These are phyloP conservation scores for Lagenaria siceraria DNA, from an alignment of 306 rosid species.

Conservation along the genomic window DNA sequence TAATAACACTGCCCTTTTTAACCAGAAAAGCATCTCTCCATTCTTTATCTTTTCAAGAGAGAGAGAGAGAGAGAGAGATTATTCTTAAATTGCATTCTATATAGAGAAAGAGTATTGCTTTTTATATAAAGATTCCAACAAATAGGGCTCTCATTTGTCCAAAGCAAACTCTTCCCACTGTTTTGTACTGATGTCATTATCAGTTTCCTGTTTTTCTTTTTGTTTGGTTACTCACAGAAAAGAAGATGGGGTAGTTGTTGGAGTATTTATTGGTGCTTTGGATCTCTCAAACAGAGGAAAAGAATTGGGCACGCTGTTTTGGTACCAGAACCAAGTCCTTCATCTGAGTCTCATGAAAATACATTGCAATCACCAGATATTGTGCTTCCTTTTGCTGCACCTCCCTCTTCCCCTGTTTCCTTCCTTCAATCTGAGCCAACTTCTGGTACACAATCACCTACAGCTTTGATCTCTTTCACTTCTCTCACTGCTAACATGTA, in stretches of 20 bases:
- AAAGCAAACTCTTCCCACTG: not conserved
- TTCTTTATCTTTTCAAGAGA: not conserved
- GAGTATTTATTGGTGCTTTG: constrained; percentile 66
- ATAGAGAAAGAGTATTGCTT: not conserved
- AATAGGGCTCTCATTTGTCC: constrained; percentile 6
- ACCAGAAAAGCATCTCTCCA: not conserved
- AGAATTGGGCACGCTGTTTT: constrained; percentile 63
- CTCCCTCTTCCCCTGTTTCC: constrained; percentile 95
- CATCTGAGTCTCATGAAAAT: constrained; percentile 31
- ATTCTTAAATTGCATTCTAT: not conserved
- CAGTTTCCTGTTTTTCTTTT: not conserved
- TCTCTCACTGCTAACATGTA: constrained; percentile 73
- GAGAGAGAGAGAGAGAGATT: not conserved
- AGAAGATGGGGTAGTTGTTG: constrained; percentile 76
- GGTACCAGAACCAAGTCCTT: constrained; percentile 39
- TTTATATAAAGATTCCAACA: constrained; percentile 2
- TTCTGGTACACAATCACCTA: constrained; percentile 72
- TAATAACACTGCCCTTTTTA: not conserved
- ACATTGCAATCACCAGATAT: constrained; percentile 26
- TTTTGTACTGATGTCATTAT: constrained; percentile 7
- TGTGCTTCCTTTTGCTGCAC: constrained; percentile 71
- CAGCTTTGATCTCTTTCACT: constrained; percentile 30
- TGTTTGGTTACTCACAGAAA: constrained; percentile 43
- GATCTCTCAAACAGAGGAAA: constrained; percentile 44
- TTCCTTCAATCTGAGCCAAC: constrained; percentile 90